Evolutionary conservation across 2,329 filamentous ascomycete genomes (phyloP).

Genomic region (Fusarium chuoi): DNA sequence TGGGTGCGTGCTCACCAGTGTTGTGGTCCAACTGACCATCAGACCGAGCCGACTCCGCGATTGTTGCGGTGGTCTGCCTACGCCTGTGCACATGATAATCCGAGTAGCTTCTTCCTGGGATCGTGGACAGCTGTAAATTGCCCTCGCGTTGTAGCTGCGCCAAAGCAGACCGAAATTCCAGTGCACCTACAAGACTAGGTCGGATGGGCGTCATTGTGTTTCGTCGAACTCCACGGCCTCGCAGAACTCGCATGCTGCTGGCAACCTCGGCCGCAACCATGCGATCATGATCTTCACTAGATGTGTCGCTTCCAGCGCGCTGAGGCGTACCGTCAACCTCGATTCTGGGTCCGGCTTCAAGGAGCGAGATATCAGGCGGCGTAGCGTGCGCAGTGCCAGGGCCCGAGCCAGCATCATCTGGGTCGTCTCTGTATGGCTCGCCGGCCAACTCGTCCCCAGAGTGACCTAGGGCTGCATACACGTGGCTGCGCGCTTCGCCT

Average conservation of each 20-base stretch:
- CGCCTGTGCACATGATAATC: constrained; percentile 45
- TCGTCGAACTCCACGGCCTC: constrained; percentile 71
- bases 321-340: constrained; percentile 55
- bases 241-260: constrained; percentile 90
- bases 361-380: constrained; percentile 53
- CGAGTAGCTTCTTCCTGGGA: constrained; percentile 70
- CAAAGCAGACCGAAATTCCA: constrained; percentile 92
- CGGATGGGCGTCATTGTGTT: constrained; percentile 87
- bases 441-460: constrained; percentile 63
- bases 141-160: constrained; percentile 86
- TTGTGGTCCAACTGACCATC: constrained; percentile 10
- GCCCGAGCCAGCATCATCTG: constrained; percentile 48
- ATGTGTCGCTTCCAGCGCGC: constrained; percentile 59
- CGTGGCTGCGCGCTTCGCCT: constrained; percentile 78
- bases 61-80: constrained; percentile 44
- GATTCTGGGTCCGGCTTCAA: constrained; percentile 60
- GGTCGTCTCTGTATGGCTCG: constrained; percentile 72
- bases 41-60: constrained; percentile 30
- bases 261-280: constrained; percentile 84
- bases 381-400: constrained; percentile 22
- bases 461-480: constrained; percentile 65
- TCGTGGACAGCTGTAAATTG: constrained; percentile 76
- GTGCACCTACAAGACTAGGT: constrained; percentile 89
- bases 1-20: constrained; percentile 6
- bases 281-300: constrained; percentile 65